Evolutionary conservation across 225 moss, liverwort and hornwort species (phyloP).

Genomic region (Sphagnum tenellum): DNA sequence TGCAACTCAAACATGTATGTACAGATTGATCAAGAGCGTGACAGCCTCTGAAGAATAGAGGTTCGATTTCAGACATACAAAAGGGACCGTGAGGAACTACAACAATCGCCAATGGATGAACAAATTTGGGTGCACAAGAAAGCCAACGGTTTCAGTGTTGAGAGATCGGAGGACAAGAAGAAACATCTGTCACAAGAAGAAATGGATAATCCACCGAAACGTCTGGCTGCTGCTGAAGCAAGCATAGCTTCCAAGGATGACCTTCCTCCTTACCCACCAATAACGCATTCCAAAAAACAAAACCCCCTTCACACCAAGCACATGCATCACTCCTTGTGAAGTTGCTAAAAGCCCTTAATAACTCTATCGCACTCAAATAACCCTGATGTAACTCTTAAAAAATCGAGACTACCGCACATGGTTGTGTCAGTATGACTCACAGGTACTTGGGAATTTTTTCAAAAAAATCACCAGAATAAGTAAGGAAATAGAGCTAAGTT

Average conservation of each 20-base stretch:
- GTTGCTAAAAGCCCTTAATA: too few species aligned
- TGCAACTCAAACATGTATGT: conserved; percentile 27
- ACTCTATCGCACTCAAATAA: too few species aligned
- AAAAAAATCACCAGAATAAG: too few species aligned
- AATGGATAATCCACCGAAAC: conserved; percentile 8
- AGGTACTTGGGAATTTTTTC: too few species aligned
- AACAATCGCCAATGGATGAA: conserved; percentile 18
- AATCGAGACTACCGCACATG: too few species aligned
- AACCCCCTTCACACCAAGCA: too few species aligned
- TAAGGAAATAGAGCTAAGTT: too few species aligned
- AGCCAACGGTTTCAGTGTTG: not conserved
- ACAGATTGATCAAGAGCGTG: conserved; percentile 43
- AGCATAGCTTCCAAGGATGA: conserved; percentile 1
- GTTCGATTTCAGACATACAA: conserved; percentile 34
- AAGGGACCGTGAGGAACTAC: conserved; percentile 24
- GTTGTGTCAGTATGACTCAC: too few species aligned
- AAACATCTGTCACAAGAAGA: conserved; percentile 8
- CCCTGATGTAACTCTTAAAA: too few species aligned
- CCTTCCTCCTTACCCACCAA: too few species aligned
- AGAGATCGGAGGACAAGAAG: not conserved
- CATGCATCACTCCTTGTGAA: too few species aligned
- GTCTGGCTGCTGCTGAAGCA: conserved; percentile 18
- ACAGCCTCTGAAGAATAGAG: conserved; percentile 29
- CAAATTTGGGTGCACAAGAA: conserved; percentile 4
- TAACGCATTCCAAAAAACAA: too few species aligned